Evolutionary conservation across 768 basidiomycete species (phyloP), one percentile per base, ranked within the genome.

Genomic region (Omphalotus guepiniiformis): DNA sequence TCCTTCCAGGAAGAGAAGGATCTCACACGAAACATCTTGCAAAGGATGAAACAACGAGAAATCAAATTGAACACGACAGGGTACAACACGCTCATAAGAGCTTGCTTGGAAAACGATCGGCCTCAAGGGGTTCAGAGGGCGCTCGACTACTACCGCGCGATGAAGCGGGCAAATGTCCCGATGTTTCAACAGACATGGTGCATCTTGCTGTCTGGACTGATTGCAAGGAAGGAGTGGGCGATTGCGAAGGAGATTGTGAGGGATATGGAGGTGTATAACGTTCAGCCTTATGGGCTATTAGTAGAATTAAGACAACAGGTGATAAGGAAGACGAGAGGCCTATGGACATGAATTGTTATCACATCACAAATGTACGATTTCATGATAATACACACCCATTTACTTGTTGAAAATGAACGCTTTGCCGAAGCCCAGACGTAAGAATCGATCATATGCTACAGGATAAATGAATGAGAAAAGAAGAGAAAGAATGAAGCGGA

Each of bases 51-150:
- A 58, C 69, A 58, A 19, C 70, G 73, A 15, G 72, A 72, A 0
- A 63, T 90, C 49, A 61, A 64, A 21, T 69, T 85, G 39, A 83
- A 78, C 53, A 70, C 82, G 28, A 73, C 79, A 40, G 80, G 82
- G 5, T 93, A 89, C 66, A 85, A 95, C 61, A 78, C 85, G 53
- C 70, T 96, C 48, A 74, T 97, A 54, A 75, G 75, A 47, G 79
- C 83, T 7, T 79, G 79, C 51, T 64, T 92, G 54, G 72, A 75
- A 36, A 76, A 75, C 43, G 65, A 71, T 9, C 67, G 67, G 8
- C 62, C 73, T 8, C 67, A 75, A 27, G 82, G 82, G 11, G 56
- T 83, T 30, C 58, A 72, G 50, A 65, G 74, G 54, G 87, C 80
- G 15, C 61, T 89, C 53, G 60, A 56, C 44, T 79, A 82, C 58